Conservation (phyloP, 257 asterid species). For the Scutellaria minor region DNA sequence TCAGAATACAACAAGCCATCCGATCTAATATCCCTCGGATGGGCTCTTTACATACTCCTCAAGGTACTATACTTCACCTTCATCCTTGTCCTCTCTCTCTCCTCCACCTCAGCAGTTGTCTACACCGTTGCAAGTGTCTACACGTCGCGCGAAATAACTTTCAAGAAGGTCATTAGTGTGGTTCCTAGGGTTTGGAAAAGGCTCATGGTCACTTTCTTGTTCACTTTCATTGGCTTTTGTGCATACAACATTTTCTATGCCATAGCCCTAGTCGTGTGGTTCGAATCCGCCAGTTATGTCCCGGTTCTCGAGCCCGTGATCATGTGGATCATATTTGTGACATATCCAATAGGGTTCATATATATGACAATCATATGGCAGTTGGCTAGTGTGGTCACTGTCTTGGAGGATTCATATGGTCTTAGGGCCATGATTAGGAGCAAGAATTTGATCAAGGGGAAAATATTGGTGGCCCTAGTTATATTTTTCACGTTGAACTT, state of each 20-base stretch:
- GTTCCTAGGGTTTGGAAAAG: slow-evolving; percentile 67
- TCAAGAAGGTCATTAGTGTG: slow-evolving; percentile 52
- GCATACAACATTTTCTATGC: slow-evolving; percentile 41
- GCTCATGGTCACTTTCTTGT: slow-evolving; percentile 54
- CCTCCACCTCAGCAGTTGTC: slow-evolving; percentile 62
- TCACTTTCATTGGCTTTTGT: slow-evolving; percentile 41
- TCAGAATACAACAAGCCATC: neutral
- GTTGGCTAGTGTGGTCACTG: slow-evolving; percentile 56
- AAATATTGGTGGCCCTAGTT: slow-evolving; percentile 38
- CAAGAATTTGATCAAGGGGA: slow-evolving; percentile 58
- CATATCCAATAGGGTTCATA: slow-evolving; percentile 42
- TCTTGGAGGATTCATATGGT: slow-evolving; percentile 59
- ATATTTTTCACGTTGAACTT: slow-evolving; percentile 47
- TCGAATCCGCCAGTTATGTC: neutral
- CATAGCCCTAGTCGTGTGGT: neutral
- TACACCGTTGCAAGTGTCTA: slow-evolving; percentile 55
- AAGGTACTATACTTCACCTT: slow-evolving; percentile 43
- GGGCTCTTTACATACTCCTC: slow-evolving; percentile 36
- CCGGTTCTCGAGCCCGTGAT: neutral
- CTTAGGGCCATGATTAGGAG: slow-evolving; percentile 56
- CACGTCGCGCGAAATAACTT: slow-evolving; percentile 45
- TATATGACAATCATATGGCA: slow-evolving; percentile 59
- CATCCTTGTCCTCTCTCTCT: slow-evolving; percentile 52
- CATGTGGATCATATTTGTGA: slow-evolving; percentile 21
- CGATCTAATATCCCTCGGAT: slow-evolving; percentile 25